Evolutionary conservation across 345 rosid genomes (phyloP).

Genomic region (Pseudoturritis turrita): DNA sequence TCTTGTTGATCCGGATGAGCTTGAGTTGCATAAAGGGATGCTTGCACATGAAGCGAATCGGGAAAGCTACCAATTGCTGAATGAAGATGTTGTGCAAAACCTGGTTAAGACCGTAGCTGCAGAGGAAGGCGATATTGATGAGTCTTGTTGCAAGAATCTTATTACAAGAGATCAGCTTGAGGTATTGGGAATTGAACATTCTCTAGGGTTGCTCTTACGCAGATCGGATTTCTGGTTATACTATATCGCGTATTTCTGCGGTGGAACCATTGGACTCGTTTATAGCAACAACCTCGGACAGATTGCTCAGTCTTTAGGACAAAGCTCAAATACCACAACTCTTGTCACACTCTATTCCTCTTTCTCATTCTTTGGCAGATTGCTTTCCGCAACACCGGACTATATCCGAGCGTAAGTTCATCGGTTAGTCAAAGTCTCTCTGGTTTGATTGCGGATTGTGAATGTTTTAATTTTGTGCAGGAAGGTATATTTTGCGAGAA

Average conservation of each 20-base stretch:
- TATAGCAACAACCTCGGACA: slow-evolving; percentile 95
- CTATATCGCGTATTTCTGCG: slow-evolving; percentile 76
- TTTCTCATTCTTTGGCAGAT: slow-evolving; percentile 94
- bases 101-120: slow-evolving; percentile 11
- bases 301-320: slow-evolving; percentile 84
- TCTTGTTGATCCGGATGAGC: slow-evolving; percentile 80
- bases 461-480: slow-evolving; percentile 38
- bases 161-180: slow-evolving; percentile 52
- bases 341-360: slow-evolving; percentile 86
- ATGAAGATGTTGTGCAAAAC: slow-evolving; percentile 16
- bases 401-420: slow-evolving; percentile 73
- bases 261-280: slow-evolving; percentile 94
- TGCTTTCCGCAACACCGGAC: slow-evolving; percentile 88
- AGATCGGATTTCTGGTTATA: slow-evolving; percentile 92
- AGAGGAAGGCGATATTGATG: slow-evolving; percentile 15
- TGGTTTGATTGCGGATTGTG: background rate
- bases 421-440: background rate
- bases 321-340: slow-evolving; percentile 47
- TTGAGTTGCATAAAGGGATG: slow-evolving; percentile 78
- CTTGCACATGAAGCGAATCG: slow-evolving; percentile 41
- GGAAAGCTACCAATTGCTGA: slow-evolving; percentile 34
- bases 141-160: slow-evolving; percentile 45
- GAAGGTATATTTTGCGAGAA: slow-evolving; percentile 84
- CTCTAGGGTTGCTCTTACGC: slow-evolving; percentile 45
- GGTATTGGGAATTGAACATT: slow-evolving; percentile 77